These are phyloP conservation scores for Parasitella parasitica DNA, from an alignment of 371 early-diverging fungal species.

Conservation along the genomic window DNA sequence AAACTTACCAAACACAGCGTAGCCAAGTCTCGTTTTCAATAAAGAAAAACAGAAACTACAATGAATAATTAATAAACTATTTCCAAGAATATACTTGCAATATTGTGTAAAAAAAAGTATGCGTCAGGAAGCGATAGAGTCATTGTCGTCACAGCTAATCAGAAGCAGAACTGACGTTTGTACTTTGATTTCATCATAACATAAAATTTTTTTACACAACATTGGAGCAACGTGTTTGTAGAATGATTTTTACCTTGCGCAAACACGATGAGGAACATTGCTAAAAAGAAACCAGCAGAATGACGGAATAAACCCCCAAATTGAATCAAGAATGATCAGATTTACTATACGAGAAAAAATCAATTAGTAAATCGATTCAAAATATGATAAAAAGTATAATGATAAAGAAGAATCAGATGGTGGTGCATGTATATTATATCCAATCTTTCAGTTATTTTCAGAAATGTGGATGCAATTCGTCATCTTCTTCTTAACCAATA, in stretches of 20 bases:
- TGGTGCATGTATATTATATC: slow-evolving; percentile 44
- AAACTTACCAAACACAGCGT: background rate
- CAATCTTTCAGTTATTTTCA: slow-evolving; percentile 34
- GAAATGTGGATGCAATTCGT: slow-evolving; percentile 28
- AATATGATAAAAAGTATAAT: background rate
- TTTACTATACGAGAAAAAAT: background rate
- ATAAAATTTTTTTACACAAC: slow-evolving; percentile 10
- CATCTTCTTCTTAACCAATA: slow-evolving; percentile 21
- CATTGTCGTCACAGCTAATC: slow-evolving; percentile 35
- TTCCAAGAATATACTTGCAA: slow-evolving; percentile 7
- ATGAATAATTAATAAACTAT: slow-evolving; percentile 6
- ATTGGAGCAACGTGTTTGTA: too few relatives aligned
- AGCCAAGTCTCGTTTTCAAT: background rate
- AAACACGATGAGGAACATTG: background rate
- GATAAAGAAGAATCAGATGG: slow-evolving; percentile 42
- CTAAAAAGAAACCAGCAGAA: background rate
- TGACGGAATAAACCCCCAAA: background rate
- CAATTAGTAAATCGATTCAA: background rate
- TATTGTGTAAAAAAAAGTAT: slow-evolving; percentile 6
- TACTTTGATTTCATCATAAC: slow-evolving; percentile 29
- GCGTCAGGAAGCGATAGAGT: slow-evolving; percentile 16
- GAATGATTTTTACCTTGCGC: slow-evolving; percentile 9
- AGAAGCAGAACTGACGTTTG: slow-evolving; percentile 52
- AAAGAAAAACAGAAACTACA: background rate
- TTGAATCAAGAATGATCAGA: background rate